phyloP scores from a whole-genome alignment of 2,329 filamentous ascomycete species.

The Cladosporium sp. region DNA sequence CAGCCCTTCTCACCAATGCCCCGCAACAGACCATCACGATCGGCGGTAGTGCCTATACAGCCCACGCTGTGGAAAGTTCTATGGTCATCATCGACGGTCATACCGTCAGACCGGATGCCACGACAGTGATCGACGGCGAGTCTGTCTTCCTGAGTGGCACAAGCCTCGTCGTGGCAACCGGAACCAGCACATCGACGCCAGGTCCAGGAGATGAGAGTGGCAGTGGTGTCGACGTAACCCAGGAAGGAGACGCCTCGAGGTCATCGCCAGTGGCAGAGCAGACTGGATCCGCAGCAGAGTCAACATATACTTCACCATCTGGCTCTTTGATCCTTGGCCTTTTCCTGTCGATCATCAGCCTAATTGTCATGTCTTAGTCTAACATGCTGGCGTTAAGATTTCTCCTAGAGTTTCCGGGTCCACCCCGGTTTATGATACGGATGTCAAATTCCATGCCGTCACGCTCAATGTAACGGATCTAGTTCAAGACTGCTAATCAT shows the following conservation, averaged over 20 bases:
- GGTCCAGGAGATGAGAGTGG: background rate
- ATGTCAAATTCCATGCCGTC: too few species aligned
- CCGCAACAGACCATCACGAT: slow-evolving; percentile 1
- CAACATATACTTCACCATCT: too few species aligned
- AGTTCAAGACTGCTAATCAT: slow-evolving; percentile 10
- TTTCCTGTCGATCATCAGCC: too few species aligned
- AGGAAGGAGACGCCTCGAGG: background rate
- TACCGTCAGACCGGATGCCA: background rate
- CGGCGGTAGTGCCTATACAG: slow-evolving; percentile 1
- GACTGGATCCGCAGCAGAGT: background rate
- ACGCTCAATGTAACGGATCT: too few species aligned
- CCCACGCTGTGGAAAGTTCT: background rate
- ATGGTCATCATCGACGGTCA: slow-evolving; percentile 1
- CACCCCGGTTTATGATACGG: too few species aligned
- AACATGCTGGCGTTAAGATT: too few species aligned
- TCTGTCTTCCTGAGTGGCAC: slow-evolving; percentile 1
- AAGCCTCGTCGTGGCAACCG: background rate
- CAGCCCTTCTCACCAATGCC: background rate
- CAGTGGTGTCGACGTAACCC: background rate
- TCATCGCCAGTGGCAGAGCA: background rate
- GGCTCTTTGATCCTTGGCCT: too few species aligned
- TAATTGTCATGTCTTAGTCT: too few species aligned
- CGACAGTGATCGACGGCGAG: background rate
- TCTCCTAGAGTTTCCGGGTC: too few species aligned
- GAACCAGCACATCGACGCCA: background rate